Conservation (phyloP, 2,329 filamentous ascomycete species). For the Cercospora berteroae region DNA sequence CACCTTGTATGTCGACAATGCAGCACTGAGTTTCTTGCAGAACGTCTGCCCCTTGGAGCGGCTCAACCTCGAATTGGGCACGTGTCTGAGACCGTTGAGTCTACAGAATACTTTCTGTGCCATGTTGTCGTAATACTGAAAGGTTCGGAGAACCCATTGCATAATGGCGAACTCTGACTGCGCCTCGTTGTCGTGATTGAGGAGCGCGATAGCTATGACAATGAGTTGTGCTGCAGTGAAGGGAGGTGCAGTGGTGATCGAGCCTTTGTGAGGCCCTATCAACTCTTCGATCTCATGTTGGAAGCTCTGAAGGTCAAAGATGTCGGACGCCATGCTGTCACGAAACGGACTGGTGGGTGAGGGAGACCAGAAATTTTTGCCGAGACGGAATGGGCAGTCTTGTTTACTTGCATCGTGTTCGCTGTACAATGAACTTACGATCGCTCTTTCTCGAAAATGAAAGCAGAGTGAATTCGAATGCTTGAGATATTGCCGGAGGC, state of each 20-base stretch:
- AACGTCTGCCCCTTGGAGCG: not conserved
- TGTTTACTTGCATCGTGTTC: not conserved
- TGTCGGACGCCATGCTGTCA: not conserved
- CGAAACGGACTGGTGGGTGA: not conserved
- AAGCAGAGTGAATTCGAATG: not conserved
- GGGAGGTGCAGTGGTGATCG: not conserved
- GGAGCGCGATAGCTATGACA: not conserved
- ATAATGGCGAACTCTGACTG: not conserved
- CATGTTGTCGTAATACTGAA: not conserved
- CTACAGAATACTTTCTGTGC: not conserved
- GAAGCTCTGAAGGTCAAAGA: not conserved
- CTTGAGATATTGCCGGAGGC: not conserved
- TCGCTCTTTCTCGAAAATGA: not conserved
- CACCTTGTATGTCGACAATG: not conserved
- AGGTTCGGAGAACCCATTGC: not conserved
- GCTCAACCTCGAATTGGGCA: not conserved
- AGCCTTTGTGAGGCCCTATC: not conserved
- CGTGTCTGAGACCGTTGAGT: no score
- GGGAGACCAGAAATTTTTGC: not conserved
- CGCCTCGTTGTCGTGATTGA: not conserved
- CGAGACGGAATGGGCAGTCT: not conserved
- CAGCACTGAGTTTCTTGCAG: not conserved
- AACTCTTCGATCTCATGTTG: not conserved
- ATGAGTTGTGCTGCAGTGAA: not conserved
- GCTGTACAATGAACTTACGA: not conserved